Conservation (phyloP, 805 yeast genomes). For the Wickerhamiella alocasiicola region DNA sequence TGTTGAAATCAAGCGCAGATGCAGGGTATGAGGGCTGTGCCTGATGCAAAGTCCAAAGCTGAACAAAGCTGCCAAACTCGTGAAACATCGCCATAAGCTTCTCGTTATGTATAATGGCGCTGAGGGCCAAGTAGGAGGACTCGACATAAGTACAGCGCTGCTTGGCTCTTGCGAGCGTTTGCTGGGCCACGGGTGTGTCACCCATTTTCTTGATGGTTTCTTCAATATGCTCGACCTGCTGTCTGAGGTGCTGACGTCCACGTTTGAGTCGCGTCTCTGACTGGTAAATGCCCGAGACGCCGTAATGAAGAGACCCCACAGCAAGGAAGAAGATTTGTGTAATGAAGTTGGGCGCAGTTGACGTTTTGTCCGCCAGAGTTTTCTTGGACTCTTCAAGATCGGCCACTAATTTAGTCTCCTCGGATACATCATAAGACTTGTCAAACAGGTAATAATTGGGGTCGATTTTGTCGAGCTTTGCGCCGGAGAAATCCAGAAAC, state of each 20-base stretch:
- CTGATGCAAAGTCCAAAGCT: slow-evolving; percentile 54
- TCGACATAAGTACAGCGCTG: slow-evolving; percentile 30
- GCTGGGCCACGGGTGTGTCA: slow-evolving; percentile 15
- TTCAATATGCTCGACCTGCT: slow-evolving; percentile 10
- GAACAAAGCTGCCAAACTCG: slow-evolving; percentile 66
- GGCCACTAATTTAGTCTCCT: slow-evolving; percentile 75
- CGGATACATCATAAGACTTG: slow-evolving; percentile 48
- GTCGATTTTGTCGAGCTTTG: slow-evolving; percentile 68
- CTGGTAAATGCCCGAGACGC: slow-evolving; percentile 65
- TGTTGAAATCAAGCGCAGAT: slow-evolving; percentile 33
- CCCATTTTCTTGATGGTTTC: slow-evolving; percentile 20
- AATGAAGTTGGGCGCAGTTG: slow-evolving; percentile 55
- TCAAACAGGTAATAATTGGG: slow-evolving; percentile 48
- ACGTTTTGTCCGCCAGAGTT: slow-evolving; percentile 35
- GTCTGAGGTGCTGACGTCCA: slow-evolving; percentile 28
- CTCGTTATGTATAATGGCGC: slow-evolving; percentile 48
- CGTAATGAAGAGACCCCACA: slow-evolving; percentile 71
- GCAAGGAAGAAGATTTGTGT: slow-evolving; percentile 79
- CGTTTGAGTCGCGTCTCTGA: slow-evolving; percentile 43
- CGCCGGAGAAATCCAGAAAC: slow-evolving; percentile 53
- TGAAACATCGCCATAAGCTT: slow-evolving; percentile 52
- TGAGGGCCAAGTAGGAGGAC: slow-evolving; percentile 44
- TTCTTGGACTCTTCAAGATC: slow-evolving; percentile 58
- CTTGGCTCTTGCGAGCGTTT: slow-evolving; percentile 34
- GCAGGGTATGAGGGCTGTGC: slow-evolving; percentile 60